These are phyloP conservation scores for Cicer judaicum DNA, from an alignment of 306 rosid genomes.

Conservation along the genomic window DNA sequence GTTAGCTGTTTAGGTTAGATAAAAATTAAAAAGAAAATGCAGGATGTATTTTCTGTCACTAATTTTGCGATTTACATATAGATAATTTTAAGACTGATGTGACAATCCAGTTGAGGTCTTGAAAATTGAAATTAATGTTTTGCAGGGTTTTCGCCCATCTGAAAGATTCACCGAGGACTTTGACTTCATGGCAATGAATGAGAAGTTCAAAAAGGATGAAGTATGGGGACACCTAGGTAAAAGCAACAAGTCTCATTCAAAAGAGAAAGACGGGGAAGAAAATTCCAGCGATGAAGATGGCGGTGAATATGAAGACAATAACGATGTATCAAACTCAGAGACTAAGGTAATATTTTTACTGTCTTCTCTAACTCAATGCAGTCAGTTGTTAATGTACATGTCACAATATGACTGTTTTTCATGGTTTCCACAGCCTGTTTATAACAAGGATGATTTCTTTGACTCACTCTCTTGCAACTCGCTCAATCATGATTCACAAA, in stretches of 20 bases:
- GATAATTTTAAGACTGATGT: slow-evolving; percentile 9
- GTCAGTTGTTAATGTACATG: background rate
- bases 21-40: background rate
- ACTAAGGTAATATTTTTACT: slow-evolving; percentile 41
- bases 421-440: slow-evolving; percentile 49
- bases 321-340: slow-evolving; percentile 40
- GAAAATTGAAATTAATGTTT: slow-evolving; percentile 18
- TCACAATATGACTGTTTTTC: slow-evolving; percentile 20
- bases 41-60: background rate
- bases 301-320: slow-evolving; percentile 41
- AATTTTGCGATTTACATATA: background rate
- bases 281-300: slow-evolving; percentile 40
- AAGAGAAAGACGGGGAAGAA: slow-evolving; percentile 51
- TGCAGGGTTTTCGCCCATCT: slow-evolving; percentile 53
- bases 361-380: slow-evolving; percentile 3
- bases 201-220: slow-evolving; percentile 67
- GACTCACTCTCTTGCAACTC: slow-evolving; percentile 57
- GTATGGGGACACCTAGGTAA: slow-evolving; percentile 68
- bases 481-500: slow-evolving; percentile 42
- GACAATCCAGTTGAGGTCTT: slow-evolving; percentile 9
- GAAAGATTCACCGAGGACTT: slow-evolving; percentile 59
- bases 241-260: slow-evolving; percentile 46
- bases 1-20: slow-evolving; percentile 23
- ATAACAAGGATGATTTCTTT: slow-evolving; percentile 63
- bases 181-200: slow-evolving; percentile 69